phyloP scores from a whole-genome alignment of 139 green algal species.

The Tetraselmis chui region DNA sequence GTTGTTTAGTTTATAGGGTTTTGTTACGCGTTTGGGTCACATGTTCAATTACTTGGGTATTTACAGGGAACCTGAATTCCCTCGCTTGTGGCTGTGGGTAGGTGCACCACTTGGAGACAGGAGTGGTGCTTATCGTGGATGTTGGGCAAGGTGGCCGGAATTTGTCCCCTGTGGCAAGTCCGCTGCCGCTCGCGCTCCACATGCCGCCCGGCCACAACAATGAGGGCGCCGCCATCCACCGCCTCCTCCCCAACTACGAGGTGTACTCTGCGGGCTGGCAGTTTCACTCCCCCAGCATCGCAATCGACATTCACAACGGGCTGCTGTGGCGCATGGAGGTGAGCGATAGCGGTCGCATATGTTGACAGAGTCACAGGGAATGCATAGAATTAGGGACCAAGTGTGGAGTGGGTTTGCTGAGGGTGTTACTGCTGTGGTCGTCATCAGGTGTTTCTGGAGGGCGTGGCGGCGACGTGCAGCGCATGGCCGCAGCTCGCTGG shows the following conservation, averaged over 20 bases:
- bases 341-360: too few species aligned
- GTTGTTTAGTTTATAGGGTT: too few species aligned
- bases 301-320: neutral
- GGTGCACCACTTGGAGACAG: constrained; percentile 1
- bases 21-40: too few species aligned
- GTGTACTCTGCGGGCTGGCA: constrained; percentile 18
- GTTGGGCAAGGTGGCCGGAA: neutral
- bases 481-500: neutral
- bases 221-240: neutral
- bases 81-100: too few species aligned
- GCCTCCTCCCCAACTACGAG: constrained; percentile 21
- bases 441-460: neutral
- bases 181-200: constrained; percentile 1
- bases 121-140: constrained; percentile 7
- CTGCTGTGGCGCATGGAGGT: neutral
- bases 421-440: too few species aligned
- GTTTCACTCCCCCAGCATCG: neutral
- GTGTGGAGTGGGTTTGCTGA: too few species aligned
- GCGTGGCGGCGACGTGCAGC: neutral
- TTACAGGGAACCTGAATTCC: too few species aligned
- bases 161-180: neutral
- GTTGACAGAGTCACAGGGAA: too few species aligned
- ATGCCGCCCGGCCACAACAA: neutral
- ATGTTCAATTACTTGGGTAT: too few species aligned
- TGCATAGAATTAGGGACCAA: too few species aligned